Evolutionary conservation across 305 asterid genomes (phyloP).

Genomic region (Rubia occidens): DNA sequence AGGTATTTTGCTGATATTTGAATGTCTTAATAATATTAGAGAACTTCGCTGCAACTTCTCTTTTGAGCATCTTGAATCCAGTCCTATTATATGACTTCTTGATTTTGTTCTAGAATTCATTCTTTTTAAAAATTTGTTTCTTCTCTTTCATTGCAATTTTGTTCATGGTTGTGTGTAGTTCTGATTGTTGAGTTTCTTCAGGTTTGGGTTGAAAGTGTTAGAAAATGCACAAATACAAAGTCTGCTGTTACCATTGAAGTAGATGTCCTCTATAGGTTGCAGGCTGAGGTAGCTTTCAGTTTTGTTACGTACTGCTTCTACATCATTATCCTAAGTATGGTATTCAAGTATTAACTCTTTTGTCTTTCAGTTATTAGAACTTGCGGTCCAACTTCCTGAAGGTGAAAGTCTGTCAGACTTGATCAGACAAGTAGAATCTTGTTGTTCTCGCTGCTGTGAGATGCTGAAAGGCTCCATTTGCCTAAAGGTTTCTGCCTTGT

Average conservation of each 20-base stretch:
- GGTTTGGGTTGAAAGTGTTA: constrained; percentile 65
- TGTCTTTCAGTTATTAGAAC: constrained; percentile 45
- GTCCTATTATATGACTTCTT: no score
- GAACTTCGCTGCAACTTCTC: neutral
- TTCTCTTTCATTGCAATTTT: neutral
- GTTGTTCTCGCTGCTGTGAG: constrained; percentile 59
- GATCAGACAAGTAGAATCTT: constrained; percentile 48
- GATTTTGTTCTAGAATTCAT: neutral
- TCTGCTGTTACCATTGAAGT: constrained; percentile 47
- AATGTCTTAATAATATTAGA: neutral
- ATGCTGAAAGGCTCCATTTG: constrained; percentile 46
- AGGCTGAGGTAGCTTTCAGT: constrained; percentile 52
- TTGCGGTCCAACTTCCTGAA: constrained; percentile 71
- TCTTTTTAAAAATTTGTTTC: neutral
- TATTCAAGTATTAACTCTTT: constrained; percentile 8
- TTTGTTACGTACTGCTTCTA: constrained; percentile 12
- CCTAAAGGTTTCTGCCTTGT: constrained; percentile 44
- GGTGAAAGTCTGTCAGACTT: constrained; percentile 44
- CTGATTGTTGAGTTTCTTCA: constrained; percentile 21
- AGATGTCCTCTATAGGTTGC: constrained; percentile 61
- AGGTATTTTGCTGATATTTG: constrained; percentile 37
- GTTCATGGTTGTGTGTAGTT: neutral
- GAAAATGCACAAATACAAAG: constrained; percentile 50
- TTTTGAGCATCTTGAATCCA: neutral
- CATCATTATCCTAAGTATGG: neutral